Evolutionary conservation across 2,329 filamentous ascomycete genomes (phyloP).

Genomic region (Alternaria viburni): DNA sequence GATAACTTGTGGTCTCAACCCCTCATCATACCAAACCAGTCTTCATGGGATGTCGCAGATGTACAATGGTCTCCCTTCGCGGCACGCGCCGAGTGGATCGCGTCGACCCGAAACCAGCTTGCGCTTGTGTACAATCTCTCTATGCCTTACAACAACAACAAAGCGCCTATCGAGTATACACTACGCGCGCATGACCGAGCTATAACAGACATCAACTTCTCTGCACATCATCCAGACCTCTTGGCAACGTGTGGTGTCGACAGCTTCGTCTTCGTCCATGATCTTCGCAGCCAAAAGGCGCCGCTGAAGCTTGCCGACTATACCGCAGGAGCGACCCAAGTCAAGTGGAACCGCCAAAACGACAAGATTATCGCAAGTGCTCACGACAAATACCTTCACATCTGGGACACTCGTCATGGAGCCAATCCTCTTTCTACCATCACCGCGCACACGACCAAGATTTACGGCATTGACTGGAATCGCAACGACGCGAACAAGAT

Average conservation of each 20-base stretch:
- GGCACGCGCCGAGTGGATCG: conserved; percentile 87
- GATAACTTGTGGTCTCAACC: conserved; percentile 89
- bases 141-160: conserved; percentile 58
- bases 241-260: conserved; percentile 91
- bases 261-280: conserved; percentile 92
- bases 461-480: conserved; percentile 96
- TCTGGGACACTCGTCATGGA: conserved; percentile 87
- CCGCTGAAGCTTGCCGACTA: conserved; percentile 75
- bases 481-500: conserved; percentile 73
- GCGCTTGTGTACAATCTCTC: conserved; percentile 91
- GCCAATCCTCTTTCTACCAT: conserved; percentile 82
- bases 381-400: conserved; percentile 84
- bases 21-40: conserved; percentile 81
- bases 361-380: conserved; percentile 88
- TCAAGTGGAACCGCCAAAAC: conserved; percentile 91
- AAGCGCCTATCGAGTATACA: conserved; percentile 87
- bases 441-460: conserved; percentile 87
- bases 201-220: conserved; percentile 97
- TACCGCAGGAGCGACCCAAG: conserved; percentile 91
- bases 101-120: conserved; percentile 92
- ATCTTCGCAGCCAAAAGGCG: conserved; percentile 65
- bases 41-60: conserved; percentile 94
- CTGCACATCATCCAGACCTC: conserved; percentile 86
- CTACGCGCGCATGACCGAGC: conserved; percentile 84
- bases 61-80: conserved; percentile 98